Conservation (phyloP, 2,329 filamentous ascomycete species). For the Pyricularia grisea region DNA sequence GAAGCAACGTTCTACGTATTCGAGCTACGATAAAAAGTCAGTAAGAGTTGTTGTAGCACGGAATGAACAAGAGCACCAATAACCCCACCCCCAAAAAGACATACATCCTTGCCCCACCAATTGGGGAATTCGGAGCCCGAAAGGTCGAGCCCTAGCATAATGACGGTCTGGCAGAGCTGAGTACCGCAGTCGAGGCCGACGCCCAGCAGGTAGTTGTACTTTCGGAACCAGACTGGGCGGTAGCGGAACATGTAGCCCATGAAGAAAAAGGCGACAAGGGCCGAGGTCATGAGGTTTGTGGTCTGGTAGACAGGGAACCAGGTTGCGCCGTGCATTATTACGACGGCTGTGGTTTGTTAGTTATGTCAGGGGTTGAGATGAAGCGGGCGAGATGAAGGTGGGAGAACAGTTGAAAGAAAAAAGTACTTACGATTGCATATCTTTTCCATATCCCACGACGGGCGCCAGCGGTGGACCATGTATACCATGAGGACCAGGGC, state of each 20-base stretch:
- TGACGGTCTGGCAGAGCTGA: constrained; percentile 18
- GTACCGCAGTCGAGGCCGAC: constrained; percentile 25
- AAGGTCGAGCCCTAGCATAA: constrained; percentile 19
- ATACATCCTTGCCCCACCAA: constrained; percentile 21
- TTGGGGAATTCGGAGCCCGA: constrained; percentile 15
- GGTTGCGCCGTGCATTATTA: constrained; percentile 17
- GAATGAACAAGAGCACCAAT: not conserved
- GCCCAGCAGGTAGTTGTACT: constrained; percentile 32
- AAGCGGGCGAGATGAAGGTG: not conserved
- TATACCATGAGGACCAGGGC: constrained; percentile 14
- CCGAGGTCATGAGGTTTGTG: constrained; percentile 18
- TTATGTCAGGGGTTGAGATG: not conserved
- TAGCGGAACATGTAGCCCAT: constrained; percentile 20
- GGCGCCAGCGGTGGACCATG: constrained; percentile 16
- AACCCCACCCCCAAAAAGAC: too few species aligned
- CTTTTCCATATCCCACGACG: constrained; percentile 19
- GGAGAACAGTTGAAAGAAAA: too few species aligned
- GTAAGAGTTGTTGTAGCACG: not conserved
- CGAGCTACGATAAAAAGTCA: not conserved
- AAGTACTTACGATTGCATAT: constrained; percentile 12
- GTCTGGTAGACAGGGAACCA: constrained; percentile 18
- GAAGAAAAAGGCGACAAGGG: constrained; percentile 16
- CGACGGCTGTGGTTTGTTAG: constrained; percentile 7
- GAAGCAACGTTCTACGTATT: constrained; percentile 16
- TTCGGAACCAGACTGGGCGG: constrained; percentile 26